Evolutionary conservation across 1,139 yeast species (phyloP).

Genomic region (Sugiyamaella novakii): DNA sequence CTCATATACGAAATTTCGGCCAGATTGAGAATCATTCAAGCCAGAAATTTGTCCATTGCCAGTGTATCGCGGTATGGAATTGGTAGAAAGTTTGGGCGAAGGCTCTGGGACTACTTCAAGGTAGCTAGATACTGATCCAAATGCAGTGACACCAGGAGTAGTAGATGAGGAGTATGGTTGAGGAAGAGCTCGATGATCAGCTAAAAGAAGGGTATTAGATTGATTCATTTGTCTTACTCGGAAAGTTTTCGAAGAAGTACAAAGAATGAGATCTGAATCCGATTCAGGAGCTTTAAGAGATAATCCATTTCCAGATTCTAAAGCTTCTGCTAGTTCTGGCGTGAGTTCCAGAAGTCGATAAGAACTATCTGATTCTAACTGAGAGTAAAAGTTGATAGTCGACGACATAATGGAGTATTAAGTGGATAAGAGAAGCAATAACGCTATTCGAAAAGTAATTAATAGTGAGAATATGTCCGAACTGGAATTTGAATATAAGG

Average conservation of each 20-base stretch:
- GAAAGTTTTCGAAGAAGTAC: slow-evolving; percentile 63
- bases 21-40: slow-evolving; percentile 4
- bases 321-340: slow-evolving; percentile 52
- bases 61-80: slow-evolving; percentile 52
- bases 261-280: slow-evolving; percentile 57
- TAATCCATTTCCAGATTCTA: slow-evolving; percentile 45
- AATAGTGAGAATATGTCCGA: no score
- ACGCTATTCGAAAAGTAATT: no score
- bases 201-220: slow-evolving; percentile 72
- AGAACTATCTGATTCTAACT: slow-evolving; percentile 38
- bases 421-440: no score
- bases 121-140: slow-evolving; percentile 50
- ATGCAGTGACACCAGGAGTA: slow-evolving; percentile 37
- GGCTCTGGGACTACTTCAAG: slow-evolving; percentile 42
- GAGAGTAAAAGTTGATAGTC: slow-evolving; percentile 28
- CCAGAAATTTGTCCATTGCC: slow-evolving; percentile 40
- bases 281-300: slow-evolving; percentile 51
- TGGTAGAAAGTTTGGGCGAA: slow-evolving; percentile 43
- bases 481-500: no score
- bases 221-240: slow-evolving; percentile 78
- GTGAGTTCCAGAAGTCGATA: slow-evolving; percentile 64
- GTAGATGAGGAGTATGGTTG: background rate
- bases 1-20: slow-evolving; percentile 21
- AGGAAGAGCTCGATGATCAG: slow-evolving; percentile 44
- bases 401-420: background rate